Base-by-base conservation (phyloP, 2,329 filamentous ascomycete species). In the Ramichloridium luteum region DNA sequence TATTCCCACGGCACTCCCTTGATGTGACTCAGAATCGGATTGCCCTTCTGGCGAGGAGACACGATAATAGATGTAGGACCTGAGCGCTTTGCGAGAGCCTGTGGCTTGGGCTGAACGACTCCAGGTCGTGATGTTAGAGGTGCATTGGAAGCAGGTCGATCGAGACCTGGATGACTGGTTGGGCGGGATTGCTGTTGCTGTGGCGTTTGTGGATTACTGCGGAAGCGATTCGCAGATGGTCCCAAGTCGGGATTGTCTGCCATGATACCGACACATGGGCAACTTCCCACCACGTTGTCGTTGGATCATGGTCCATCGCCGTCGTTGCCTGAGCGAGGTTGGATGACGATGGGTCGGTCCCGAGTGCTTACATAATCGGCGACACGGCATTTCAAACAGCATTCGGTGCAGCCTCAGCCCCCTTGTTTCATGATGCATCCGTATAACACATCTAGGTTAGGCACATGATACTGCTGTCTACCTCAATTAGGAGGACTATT, bases 1-100 rank as follows among this genome's bases (percentile, higher is more conserved):
- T 93, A 96, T 58, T 98, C 90, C 90, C 90, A 98, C 1, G 85
- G 73, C 36, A 92, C 68, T 1, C 80, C 77, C 38, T 79, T 77
- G 47, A 98, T 72, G 56, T 78, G 74, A 32, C 82, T 80, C 16
- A 98, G 64, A 30, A 96, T 80, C 0, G 90, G 90, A 48, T 98
- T 98, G 39, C 88, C 90, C 58, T 93, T 92, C 57, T 98, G 86
- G 25, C 86, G 76, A 11, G 83, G 79, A 20, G 86, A 94, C 16
- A 96, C 86, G 13, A 93, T 69, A 43, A 96, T 93, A 4, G 80
- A 74, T 11, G 81, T 84, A 3, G 80, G 78, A 2, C 73, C 65
- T 31, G 67, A 54, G 43, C 72, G 65, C 37, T 73, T 70, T 1
- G 82, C 71, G 3, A 93, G 67, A n/a, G 74, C 77, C 60, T 94